Conservation (phyloP, 108 stramenopile species). For the Nitzschia palea region DNA sequence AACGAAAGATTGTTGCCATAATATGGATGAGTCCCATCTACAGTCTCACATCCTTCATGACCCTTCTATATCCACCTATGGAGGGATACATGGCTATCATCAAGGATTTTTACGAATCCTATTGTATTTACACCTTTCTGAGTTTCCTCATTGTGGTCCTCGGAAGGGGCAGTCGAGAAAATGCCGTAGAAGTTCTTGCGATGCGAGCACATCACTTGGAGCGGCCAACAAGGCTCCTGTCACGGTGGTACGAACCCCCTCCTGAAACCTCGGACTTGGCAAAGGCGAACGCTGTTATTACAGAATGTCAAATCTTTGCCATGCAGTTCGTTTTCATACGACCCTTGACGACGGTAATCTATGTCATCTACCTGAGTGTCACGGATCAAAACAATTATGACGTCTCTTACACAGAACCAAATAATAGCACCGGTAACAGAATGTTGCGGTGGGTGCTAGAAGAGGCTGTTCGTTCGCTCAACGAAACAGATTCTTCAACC, state of each 20-base stretch:
- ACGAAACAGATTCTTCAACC: too few species aligned
- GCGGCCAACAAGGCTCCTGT: slow-evolving; percentile 49
- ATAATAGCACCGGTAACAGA: not conserved
- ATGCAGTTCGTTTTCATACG: slow-evolving; percentile 88
- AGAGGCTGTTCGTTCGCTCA: not conserved
- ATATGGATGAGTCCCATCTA: slow-evolving; percentile 94
- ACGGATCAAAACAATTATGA: not conserved
- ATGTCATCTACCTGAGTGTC: slow-evolving; percentile 33
- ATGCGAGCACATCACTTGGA: slow-evolving; percentile 60
- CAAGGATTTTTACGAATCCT: slow-evolving; percentile 79
- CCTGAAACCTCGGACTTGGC: slow-evolving; percentile 58
- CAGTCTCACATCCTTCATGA: slow-evolving; percentile 68
- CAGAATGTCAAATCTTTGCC: slow-evolving; percentile 79
- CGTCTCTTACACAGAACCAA: not conserved
- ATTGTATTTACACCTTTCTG: slow-evolving; percentile 82
- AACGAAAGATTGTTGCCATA: slow-evolving; percentile 83
- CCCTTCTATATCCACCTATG: slow-evolving; percentile 53
- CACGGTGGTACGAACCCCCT: slow-evolving; percentile 56
- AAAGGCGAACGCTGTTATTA: slow-evolving; percentile 79
- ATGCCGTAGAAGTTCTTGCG: slow-evolving; percentile 61
- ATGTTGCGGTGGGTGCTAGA: slow-evolving; percentile 13
- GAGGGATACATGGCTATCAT: slow-evolving; percentile 71
- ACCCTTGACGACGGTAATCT: slow-evolving; percentile 61
- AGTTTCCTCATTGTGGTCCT: slow-evolving; percentile 80
- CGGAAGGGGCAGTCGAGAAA: slow-evolving; percentile 56